Conservation (phyloP, 768 basidiomycete species). For the Sistotremastrum suecicum region DNA sequence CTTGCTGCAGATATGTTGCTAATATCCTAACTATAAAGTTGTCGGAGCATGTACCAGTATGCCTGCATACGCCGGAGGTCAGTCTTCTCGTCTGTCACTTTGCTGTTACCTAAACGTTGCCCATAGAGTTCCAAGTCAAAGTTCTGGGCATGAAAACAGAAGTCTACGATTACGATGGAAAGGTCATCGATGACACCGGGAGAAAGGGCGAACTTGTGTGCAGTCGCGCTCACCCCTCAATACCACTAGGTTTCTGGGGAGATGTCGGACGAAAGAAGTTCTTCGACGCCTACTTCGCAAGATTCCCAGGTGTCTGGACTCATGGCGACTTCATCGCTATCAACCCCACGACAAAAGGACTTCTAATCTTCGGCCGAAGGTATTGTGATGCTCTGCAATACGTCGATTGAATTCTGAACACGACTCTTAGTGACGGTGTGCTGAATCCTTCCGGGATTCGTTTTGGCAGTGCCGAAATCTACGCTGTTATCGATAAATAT, state of each 20-base stretch:
- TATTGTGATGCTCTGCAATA: constrained; percentile 9
- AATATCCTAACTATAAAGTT: no score
- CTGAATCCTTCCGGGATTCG: constrained; percentile 71
- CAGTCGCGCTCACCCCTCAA: constrained; percentile 54
- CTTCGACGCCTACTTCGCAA: constrained; percentile 47
- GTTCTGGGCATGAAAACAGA: constrained; percentile 53
- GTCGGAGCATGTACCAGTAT: constrained; percentile 9
- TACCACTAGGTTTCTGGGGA: constrained; percentile 57
- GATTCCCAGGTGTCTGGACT: constrained; percentile 53
- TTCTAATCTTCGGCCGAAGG: constrained; percentile 53
- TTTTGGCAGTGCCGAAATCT: constrained; percentile 77
- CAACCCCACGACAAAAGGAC: constrained; percentile 47
- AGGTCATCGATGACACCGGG: constrained; percentile 31
- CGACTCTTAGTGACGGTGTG: constrained; percentile 42
- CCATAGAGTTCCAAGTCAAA: constrained; percentile 48
- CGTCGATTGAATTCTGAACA: not conserved
- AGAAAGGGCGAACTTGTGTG: constrained; percentile 49
- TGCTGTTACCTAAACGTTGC: not conserved
- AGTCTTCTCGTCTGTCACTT: constrained; percentile 5
- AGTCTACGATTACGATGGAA: constrained; percentile 39
- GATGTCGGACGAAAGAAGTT: constrained; percentile 44
- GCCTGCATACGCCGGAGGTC: constrained; percentile 53
- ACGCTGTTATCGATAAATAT: constrained; percentile 50
- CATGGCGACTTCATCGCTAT: constrained; percentile 57
- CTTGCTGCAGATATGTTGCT: no score